Evolutionary conservation across 2,329 filamentous ascomycete species (phyloP), one percentile per base, ranked within the genome.

Genomic region (Apiospora kogelbergensis): DNA sequence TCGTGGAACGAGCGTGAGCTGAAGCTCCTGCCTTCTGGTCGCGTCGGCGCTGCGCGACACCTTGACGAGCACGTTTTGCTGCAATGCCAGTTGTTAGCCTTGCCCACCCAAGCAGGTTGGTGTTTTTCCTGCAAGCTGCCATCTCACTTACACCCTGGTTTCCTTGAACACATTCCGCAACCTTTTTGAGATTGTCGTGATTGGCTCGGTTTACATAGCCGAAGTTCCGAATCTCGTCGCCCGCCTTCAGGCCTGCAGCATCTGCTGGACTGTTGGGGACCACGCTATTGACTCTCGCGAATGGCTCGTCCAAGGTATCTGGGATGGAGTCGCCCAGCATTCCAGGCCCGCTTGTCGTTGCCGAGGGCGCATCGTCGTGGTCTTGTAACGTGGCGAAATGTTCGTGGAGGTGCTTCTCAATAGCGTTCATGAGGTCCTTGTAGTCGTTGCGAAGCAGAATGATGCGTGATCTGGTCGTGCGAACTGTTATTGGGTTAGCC

Each of bases 391-490:
- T 89, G n/a, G 94, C 94, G 79, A 98, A 97, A 78, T 96, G 92
- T 73, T 92, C 90, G 78, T 98, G 94, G n/a, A 99, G 86, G 63
- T 90, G 90, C 76, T 91, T 91, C 80, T 98, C 96, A 74, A 98
- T 91, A 69, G 87, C 84, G 69, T 82, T 82, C 94, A 98, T 98
- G 57, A 98, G 82, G 46, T 90, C 89, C 78, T 97, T 98, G 83
- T 97, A 95, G 80, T 99, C 96, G 78, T 98, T 98, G 72, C 93
- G 91, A 46, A 98, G 86, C 73, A 91, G 86, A 73, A 98, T 96
- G 74, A 99, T 97, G 70, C 93, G 90, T 37, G 95, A 89, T 80
- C 96, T 88, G 45, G 95, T 97, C n/a, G 94, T 97, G 71, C 96
- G 93, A 78, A 99, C 93, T 97, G 75, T 68, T 22, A 60, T n/a